phyloP scores from a whole-genome alignment of 345 rosid genomes.

The Aquilaria yunnanensis region DNA sequence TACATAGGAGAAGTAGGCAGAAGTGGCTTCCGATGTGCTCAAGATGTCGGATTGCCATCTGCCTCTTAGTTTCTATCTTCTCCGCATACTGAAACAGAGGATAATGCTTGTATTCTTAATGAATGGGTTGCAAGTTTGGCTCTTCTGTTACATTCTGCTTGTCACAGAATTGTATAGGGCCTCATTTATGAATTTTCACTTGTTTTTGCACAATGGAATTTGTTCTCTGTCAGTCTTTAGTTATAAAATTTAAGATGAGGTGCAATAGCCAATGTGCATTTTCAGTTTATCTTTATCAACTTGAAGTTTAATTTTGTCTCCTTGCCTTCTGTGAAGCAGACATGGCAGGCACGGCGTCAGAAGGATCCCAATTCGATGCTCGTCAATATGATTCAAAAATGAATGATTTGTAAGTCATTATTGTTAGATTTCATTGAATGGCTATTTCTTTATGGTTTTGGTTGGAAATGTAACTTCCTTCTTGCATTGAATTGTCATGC shows the following conservation, averaged over 20 bases:
- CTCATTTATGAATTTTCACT: neutral
- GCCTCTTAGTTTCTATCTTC: constrained; percentile 24
- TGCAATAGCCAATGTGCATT: too few relatives aligned
- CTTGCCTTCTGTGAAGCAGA: constrained; percentile 20
- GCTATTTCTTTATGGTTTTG: neutral
- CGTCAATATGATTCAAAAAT: constrained; percentile 66
- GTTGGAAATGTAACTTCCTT: neutral
- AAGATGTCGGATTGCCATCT: constrained; percentile 22
- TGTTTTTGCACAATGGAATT: neutral
- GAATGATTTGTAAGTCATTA: constrained; percentile 62
- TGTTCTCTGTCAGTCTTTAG: too few relatives aligned
- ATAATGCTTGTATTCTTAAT: constrained; percentile 37
- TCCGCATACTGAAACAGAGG: constrained; percentile 35
- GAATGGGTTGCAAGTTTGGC: constrained; percentile 54
- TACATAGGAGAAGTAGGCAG: constrained; percentile 29
- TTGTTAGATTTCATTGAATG: neutral
- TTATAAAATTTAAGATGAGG: too few relatives aligned
- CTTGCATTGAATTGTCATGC: constrained; percentile 8
- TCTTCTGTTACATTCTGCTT: constrained; percentile 34
- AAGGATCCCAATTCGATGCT: constrained; percentile 74
- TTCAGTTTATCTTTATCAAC: neutral
- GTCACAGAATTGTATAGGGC: neutral
- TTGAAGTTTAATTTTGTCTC: neutral
- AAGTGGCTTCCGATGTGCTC: constrained; percentile 26
- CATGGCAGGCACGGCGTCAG: constrained; percentile 73